These are phyloP conservation scores for Maudiozyma bulderi DNA, from an alignment of 805 yeast species.

Conservation along the genomic window DNA sequence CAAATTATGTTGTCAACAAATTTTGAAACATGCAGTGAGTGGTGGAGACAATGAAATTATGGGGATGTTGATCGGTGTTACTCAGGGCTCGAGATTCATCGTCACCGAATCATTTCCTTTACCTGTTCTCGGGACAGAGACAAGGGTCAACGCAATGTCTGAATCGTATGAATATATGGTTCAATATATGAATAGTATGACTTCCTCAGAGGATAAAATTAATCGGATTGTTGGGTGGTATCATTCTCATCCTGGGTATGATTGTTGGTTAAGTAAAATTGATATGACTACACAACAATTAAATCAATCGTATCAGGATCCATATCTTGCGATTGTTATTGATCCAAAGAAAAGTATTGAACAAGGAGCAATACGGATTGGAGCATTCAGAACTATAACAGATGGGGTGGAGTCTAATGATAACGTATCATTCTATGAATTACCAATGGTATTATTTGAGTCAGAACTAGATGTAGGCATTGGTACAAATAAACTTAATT, in stretches of 20 bases:
- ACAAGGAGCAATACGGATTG: constrained; percentile 67
- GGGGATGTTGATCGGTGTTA: constrained; percentile 89
- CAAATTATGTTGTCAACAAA: constrained; percentile 60
- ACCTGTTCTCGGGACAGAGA: constrained; percentile 95
- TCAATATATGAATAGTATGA: constrained; percentile 49
- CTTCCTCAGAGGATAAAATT: constrained; percentile 31
- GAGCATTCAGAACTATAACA: constrained; percentile 70
- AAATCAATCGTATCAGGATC: constrained; percentile 85
- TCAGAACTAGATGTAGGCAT: constrained; percentile 14
- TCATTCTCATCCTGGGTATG: constrained; percentile 97
- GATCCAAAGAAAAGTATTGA: constrained; percentile 66
- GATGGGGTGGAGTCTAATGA: background rate
- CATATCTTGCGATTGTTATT: constrained; percentile 78
- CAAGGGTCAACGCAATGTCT: constrained; percentile 86
- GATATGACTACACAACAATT: constrained; percentile 83
- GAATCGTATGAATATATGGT: constrained; percentile 97
- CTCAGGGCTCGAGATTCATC: constrained; percentile 44
- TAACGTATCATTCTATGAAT: constrained; percentile 14
- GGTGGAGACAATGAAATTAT: constrained; percentile 88
- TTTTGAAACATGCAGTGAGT: constrained; percentile 67
- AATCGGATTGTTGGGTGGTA: constrained; percentile 88
- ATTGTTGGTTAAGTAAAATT: constrained; percentile 90
- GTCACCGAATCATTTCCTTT: constrained; percentile 76
- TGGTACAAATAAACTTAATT: constrained; percentile 6
- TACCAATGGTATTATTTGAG: constrained; percentile 13